These are phyloP conservation scores for Carex cristatella DNA, from an alignment of 176 grass and related monocot genomes.

Conservation along the genomic window DNA sequence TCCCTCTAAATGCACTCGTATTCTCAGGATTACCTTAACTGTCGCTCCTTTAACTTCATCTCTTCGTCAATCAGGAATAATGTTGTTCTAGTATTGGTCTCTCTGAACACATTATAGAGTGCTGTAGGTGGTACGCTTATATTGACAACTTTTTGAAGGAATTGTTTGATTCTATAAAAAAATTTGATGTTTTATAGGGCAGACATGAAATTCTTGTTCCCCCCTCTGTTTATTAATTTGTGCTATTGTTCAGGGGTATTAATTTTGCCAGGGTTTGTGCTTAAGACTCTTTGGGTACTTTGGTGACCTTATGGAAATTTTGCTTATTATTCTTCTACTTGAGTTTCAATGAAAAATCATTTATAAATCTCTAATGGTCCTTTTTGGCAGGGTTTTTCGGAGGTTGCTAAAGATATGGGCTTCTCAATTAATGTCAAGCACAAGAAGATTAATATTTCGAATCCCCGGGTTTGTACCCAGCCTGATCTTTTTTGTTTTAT, in stretches of 20 bases:
- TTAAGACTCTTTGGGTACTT: not conserved
- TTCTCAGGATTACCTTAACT: not conserved
- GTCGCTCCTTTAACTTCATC: not conserved
- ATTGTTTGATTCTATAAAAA: not conserved
- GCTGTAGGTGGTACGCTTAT: not conserved
- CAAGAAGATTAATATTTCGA: conserved; percentile 98
- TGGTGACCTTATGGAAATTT: not conserved
- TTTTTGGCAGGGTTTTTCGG: conserved; percentile 64
- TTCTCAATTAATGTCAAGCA: conserved; percentile 88
- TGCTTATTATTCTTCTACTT: not conserved
- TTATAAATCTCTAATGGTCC: conserved; percentile 14
- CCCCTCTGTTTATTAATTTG: not conserved
- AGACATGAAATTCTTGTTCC: not conserved
- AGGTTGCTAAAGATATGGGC: conserved; percentile 72
- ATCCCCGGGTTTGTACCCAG: conserved; percentile 60
- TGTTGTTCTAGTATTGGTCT: not conserved
- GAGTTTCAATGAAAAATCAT: not conserved
- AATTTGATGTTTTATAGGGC: not conserved
- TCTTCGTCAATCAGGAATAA: not conserved
- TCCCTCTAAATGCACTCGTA: not conserved
- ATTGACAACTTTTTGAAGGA: not conserved
- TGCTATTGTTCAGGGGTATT: not conserved
- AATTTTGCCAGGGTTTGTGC: conserved; percentile 12
- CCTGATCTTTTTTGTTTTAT: conserved; percentile 18
- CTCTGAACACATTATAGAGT: not conserved